Evolutionary conservation across 768 basidiomycete genomes (phyloP).

Genomic region (Mycena galericulata): DNA sequence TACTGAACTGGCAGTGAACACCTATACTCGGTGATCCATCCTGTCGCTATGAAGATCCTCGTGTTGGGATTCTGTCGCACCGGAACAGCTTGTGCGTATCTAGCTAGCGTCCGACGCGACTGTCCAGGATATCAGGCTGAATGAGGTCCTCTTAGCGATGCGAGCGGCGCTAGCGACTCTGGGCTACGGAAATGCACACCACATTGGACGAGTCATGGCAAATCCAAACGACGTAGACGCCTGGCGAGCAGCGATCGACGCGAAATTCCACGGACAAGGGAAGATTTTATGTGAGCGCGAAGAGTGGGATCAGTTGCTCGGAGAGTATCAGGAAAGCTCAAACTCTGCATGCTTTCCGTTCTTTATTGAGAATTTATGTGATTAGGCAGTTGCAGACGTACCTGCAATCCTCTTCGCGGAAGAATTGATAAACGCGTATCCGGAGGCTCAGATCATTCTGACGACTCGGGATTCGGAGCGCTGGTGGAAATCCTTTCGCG

Average conservation of each 20-base stretch:
- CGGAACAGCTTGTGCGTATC: slow-evolving; percentile 23
- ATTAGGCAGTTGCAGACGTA: slow-evolving; percentile 26
- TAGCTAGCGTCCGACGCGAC: background rate
- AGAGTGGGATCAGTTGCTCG: slow-evolving; percentile 25
- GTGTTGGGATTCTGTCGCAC: slow-evolving; percentile 31
- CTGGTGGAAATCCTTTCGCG: slow-evolving; percentile 25
- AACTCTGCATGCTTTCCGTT: background rate
- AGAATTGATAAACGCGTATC: slow-evolving; percentile 22
- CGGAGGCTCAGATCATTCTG: slow-evolving; percentile 22
- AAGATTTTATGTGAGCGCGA: background rate
- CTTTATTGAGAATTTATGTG: background rate
- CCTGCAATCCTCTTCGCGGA: slow-evolving; percentile 27
- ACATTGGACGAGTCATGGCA: slow-evolving; percentile 26
- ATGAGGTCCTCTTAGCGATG: slow-evolving; percentile 20
- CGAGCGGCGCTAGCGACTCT: slow-evolving; percentile 21
- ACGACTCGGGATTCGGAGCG: slow-evolving; percentile 26
- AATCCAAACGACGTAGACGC: slow-evolving; percentile 18
- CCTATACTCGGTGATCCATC: too few species aligned
- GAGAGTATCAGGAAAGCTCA: slow-evolving; percentile 9
- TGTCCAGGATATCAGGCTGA: too few species aligned
- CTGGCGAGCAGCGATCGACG: slow-evolving; percentile 24
- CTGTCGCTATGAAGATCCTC: slow-evolving; percentile 6
- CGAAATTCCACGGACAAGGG: slow-evolving; percentile 1
- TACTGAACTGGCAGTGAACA: too few species aligned
- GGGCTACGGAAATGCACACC: slow-evolving; percentile 26